These are phyloP conservation scores for Wickerhamomyces queroliae DNA, from an alignment of 805 yeast species.

Conservation along the genomic window DNA sequence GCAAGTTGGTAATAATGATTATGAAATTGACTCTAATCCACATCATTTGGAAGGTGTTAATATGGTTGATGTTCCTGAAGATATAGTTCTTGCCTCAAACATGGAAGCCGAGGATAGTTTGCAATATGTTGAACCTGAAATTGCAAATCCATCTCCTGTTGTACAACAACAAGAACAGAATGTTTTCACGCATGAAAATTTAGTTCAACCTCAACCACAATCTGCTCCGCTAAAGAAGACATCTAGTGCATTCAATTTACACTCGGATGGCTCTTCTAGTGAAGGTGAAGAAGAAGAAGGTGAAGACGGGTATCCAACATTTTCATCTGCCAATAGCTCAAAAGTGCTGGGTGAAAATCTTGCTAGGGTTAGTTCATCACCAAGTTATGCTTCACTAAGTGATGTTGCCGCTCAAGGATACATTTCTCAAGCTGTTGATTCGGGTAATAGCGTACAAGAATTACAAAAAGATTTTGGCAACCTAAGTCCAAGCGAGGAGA, in stretches of 20 bases:
- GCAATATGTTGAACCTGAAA: slow-evolving; percentile 1
- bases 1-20: slow-evolving; percentile 15
- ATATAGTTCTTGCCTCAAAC: slow-evolving; percentile 22
- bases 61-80: slow-evolving; percentile 23
- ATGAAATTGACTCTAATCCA: slow-evolving; percentile 16
- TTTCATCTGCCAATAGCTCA: not conserved
- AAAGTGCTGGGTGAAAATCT: slow-evolving; percentile 4
- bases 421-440: slow-evolving; percentile 14
- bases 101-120: slow-evolving; percentile 14
- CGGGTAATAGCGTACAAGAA: slow-evolving; percentile 7
- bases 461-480: slow-evolving; percentile 15
- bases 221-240: not conserved
- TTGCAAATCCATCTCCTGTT: not conserved
- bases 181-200: too few relatives aligned
- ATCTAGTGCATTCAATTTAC: not conserved
- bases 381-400: slow-evolving; percentile 40
- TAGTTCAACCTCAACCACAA: not conserved
- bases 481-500: slow-evolving; percentile 7
- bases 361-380: slow-evolving; percentile 19
- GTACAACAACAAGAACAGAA: not conserved
- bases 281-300: not conserved
- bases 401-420: slow-evolving; percentile 45
- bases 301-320: not conserved
- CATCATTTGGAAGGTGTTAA: slow-evolving; percentile 22
- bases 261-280: not conserved